Evolutionary conservation across 2,329 filamentous ascomycete genomes (phyloP).

Genomic region (Alternaria postmessia): DNA sequence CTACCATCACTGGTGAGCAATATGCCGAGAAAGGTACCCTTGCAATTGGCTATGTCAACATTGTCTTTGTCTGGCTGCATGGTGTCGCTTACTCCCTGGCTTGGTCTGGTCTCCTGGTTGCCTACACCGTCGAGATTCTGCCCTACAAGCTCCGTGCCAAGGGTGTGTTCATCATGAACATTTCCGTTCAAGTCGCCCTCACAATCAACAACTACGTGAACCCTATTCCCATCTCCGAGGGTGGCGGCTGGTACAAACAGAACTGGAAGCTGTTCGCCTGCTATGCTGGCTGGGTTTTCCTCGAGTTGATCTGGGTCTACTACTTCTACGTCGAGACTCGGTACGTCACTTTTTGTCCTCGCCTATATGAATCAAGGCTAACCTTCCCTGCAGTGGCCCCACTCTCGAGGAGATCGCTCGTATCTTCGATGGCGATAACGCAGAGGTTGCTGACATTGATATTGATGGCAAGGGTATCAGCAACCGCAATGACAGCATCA

Average conservation of each 20-base stretch:
- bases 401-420: constrained; percentile 72
- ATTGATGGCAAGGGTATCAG: constrained; percentile 19
- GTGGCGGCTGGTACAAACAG: constrained; percentile 64
- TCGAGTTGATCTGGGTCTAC: constrained; percentile 67
- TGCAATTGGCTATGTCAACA: constrained; percentile 50
- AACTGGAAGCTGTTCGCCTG: constrained; percentile 71
- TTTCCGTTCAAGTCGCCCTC: constrained; percentile 67
- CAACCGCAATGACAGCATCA: constrained; percentile 20
- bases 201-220: constrained; percentile 65
- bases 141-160: constrained; percentile 57
- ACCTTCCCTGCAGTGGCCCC: constrained; percentile 62
- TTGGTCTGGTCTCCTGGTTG: constrained; percentile 60
- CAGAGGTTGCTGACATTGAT: constrained; percentile 43
- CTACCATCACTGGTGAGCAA: constrained; percentile 47
- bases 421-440: constrained; percentile 71
- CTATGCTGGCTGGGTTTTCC: constrained; percentile 68
- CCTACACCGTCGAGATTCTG: constrained; percentile 58
- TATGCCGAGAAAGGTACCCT: constrained; percentile 54
- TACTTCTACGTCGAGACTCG: constrained; percentile 71
- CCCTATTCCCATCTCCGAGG: constrained; percentile 51
- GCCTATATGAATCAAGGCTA: constrained; percentile 10
- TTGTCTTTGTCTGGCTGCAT: constrained; percentile 59
- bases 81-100: constrained; percentile 54
- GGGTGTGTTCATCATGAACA: constrained; percentile 63
- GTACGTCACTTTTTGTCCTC: constrained; percentile 14